Base-by-base conservation (phyloP, 1,284 basidiomycete genomes). In the Ustilago esculenta region DNA sequence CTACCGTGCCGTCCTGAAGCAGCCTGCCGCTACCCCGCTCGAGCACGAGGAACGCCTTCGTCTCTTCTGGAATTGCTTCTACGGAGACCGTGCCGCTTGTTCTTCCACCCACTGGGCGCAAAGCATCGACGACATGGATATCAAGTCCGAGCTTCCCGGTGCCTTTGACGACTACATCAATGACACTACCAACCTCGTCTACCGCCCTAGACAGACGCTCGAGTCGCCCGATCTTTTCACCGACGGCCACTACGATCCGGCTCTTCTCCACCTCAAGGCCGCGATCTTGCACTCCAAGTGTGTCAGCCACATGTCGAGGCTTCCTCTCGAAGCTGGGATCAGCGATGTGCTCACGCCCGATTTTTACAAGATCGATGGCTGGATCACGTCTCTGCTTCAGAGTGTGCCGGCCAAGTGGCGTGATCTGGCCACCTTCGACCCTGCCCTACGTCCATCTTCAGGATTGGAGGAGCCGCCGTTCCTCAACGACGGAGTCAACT, bases 81-180 rank as follows among this genome's bases (percentile, higher is more conserved):
- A 68, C 55, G 65, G 54, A 53, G 73, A 75, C 24, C 59, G 66
- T 21, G 64, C 59, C 11, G 73, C 69, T 11, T 65, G 65, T 40
- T 58, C 73, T n/a, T 69, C 70, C 4, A 69, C 69, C 8, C 54
- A 67, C 34, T 75, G 73, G 73, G 66, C 73, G 14, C 47, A 48
- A 21, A 71, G 59, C 49, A 51, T 75, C 27, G 65, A 70, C 32
- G 73, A 75, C 23, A 30, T 53, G 15, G 73, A 75, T 36, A 54
- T 75, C 49, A 51, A 49, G 45, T 47, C 60, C 20, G 70, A 73
- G 52, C 65, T 75, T 23, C 73, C 73, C 11, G 71, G 57, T 34
- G 61, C 70, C 25, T 70, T 52, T 47, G 58, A 72, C 39, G 70
- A 72, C 21, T 75, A 64, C n/a, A 60, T 70, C 56, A 52, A 55